Base-by-base conservation (phyloP, 352 stramenopile genomes). In the Pilasporangium apinafurcum region DNA sequence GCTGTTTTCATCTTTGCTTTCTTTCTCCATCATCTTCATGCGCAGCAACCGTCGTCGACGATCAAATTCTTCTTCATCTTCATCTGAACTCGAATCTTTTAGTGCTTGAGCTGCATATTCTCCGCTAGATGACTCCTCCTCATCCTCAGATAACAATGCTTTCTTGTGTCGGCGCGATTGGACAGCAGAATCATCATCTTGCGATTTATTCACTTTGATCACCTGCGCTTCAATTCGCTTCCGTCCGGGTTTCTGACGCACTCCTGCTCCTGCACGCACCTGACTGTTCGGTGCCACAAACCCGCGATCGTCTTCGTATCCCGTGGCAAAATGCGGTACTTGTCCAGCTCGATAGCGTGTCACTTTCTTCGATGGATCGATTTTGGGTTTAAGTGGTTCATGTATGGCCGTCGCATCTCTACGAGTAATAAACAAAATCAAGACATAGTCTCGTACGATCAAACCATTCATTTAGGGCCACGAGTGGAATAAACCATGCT, bases 281-380 rank as follows among this genome's bases (percentile, higher is more conserved):
- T 82, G 56, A 28, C 77, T 81, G 51, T 61, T 71, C 24, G 74
- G 63, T 6, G 76, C 87, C 36, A 92, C 76, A 25, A 92, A 92
- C 2, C 79, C 77, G 8, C 75, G 59, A 29, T 92, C 77, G 5
- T 90, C 80, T 37, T 92, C 77, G 45, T 86, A 88, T 0, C 76
- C 78, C 0, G 68, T 45, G 0, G 80, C 80, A 39, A 88, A 92
- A 17, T 77, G 65, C 22, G 83, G 83, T 7, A 92, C 80, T 34
- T 92, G 76, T 7, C 83, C 83, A 21, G 83, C 80, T 30, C 83
- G 78, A 44, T 95, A 92, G 14, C 83, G 78, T n/a, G 64, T 46
- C 34, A 95, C 76, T 53, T 92, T 91, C 30, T 73, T 86, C 35
- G 78, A 86, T 31, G 65, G 61, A 31, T 95, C 83, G 18, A 95